Evolutionary conservation across 2,329 filamentous ascomycete species (phyloP).

Genomic region (Pseudohalonectria lignicola): DNA sequence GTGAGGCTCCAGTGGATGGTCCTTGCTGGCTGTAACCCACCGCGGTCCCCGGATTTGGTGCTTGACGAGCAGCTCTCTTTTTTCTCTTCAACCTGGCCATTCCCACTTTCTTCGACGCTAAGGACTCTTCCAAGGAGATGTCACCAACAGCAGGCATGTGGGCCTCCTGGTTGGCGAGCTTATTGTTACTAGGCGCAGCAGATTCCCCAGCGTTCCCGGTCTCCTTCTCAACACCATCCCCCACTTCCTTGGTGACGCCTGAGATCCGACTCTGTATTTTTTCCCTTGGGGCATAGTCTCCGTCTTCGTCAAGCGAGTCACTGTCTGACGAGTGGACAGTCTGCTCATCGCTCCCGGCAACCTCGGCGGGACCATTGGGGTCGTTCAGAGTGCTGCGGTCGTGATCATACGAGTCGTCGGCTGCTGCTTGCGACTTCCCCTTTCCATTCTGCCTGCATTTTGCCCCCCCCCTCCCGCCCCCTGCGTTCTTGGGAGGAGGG

Average conservation of each 20-base stretch:
- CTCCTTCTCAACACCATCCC: background rate
- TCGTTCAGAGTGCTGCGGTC: too few relatives aligned
- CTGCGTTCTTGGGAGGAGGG: background rate
- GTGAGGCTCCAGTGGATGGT: background rate
- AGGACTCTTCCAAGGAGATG: constrained; percentile 54
- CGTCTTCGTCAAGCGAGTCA: constrained; percentile 10
- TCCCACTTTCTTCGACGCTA: constrained; percentile 43
- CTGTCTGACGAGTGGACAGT: background rate
- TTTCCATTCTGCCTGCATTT: too few relatives aligned
- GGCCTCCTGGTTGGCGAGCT: constrained; percentile 72
- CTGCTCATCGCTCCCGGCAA: constrained; percentile 6
- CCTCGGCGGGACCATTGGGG: too few relatives aligned
- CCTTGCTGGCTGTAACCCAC: too few relatives aligned
- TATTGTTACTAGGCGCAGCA: too few relatives aligned
- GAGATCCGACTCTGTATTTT: constrained; percentile 28
- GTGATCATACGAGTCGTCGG: too few relatives aligned
- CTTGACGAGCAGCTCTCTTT: constrained; percentile 5
- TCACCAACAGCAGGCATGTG: constrained; percentile 89
- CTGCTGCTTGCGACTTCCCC: too few relatives aligned
- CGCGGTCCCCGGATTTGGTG: too few relatives aligned
- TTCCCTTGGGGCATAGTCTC: constrained; percentile 36
- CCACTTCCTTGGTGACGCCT: background rate
- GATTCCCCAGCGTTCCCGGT: constrained; percentile 18
- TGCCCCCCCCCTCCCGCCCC: too few relatives aligned
- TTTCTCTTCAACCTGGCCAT: constrained; percentile 12